Conservation (phyloP, 805 yeast species). For the Teunomyces barrocoloradensis region DNA sequence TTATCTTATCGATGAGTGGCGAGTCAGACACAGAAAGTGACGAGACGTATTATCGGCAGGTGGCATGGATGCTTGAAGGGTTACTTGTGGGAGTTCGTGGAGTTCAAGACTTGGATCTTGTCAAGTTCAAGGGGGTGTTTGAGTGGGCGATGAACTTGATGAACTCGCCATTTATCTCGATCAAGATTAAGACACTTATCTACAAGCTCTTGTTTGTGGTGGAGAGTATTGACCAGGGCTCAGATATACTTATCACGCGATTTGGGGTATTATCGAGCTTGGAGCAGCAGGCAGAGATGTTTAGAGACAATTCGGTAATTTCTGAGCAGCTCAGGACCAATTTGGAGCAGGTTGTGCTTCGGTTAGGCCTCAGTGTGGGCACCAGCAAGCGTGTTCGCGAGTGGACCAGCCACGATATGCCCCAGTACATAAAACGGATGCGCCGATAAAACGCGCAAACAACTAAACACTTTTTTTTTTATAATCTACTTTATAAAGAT, state of each 20-base stretch:
- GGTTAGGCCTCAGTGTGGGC: conserved; percentile 40
- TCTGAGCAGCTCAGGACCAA: conserved; percentile 36
- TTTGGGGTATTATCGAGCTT: conserved; percentile 40
- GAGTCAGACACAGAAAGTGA: conserved; percentile 36
- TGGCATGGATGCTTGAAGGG: conserved; percentile 62
- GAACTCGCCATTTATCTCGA: conserved; percentile 48
- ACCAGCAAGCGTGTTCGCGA: conserved; percentile 55
- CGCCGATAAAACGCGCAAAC: not conserved
- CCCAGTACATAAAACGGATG: conserved; percentile 42
- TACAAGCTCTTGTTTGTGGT: conserved; percentile 44
- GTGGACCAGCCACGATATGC: conserved; percentile 58
- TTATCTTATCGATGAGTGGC: conserved; percentile 26
- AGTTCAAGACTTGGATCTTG: conserved; percentile 49
- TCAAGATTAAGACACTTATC: conserved; percentile 40
- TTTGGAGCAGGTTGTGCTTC: conserved; percentile 45
- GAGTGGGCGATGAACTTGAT: conserved; percentile 64
- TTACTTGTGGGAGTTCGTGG: conserved; percentile 48
- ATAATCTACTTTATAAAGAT: not conserved
- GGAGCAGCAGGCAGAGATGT: conserved; percentile 11
- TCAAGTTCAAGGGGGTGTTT: conserved; percentile 54
- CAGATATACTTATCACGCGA: conserved; percentile 56
- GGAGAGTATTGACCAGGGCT: conserved; percentile 55
- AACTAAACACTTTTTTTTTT: not conserved
- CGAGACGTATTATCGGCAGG: conserved; percentile 53
- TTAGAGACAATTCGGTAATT: conserved; percentile 2